Base-by-base conservation (phyloP, 192 early-diverging fungal genomes). In the Endogone sp. region DNA sequence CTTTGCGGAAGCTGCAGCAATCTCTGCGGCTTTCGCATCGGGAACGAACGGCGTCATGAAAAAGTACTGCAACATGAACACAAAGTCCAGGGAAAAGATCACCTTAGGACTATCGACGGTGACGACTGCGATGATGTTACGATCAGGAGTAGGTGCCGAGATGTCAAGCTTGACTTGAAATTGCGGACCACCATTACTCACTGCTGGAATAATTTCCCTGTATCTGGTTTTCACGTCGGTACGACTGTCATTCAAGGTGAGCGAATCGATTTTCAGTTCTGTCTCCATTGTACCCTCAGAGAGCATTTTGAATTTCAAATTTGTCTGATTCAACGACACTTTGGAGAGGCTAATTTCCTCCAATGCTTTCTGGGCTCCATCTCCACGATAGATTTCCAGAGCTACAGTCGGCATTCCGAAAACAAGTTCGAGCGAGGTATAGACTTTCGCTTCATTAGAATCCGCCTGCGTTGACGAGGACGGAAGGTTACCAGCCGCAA, bases 11-110 rank as follows among this genome's bases (percentile, higher is more conserved):
- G 29, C 28, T 8, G 2, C 65, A 32, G 3, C 56, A 23, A 2
- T 64, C 1, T 32, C 63, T 29, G 63, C 54, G 11, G 63, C 29
- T 24, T 60, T 68, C 30, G 76, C 0, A 11, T 29, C 29, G 2
- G 70, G 26, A 3, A 68, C 77, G 62, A 91, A 83, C 21, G 85
- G 85, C 29, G 83, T 88, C 76, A 83, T 89, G 59, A 94, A 90
- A 76, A 91, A 99, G 59, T 86, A 83, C 37, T 84, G 72, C 27
- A 97, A 75, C 11, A 87, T 81, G 66, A 96, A 93, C 22, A 93
- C 73, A 67, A 96, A 93, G 76, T 99, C 94, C 24, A 96, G 81
- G 24, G 92, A 90, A 37, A 99, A 81, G 64, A 96, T 86, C 3
- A 97, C 71, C 55, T 91, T 90, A 8, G 95, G 92, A 31, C 87